A percentile compares a stretch with the other conserved stretches of the same genome.
Evolutionary conservation across 805 yeast genomes (phyloP).

Genomic region (Ogataea minuta): DNA sequence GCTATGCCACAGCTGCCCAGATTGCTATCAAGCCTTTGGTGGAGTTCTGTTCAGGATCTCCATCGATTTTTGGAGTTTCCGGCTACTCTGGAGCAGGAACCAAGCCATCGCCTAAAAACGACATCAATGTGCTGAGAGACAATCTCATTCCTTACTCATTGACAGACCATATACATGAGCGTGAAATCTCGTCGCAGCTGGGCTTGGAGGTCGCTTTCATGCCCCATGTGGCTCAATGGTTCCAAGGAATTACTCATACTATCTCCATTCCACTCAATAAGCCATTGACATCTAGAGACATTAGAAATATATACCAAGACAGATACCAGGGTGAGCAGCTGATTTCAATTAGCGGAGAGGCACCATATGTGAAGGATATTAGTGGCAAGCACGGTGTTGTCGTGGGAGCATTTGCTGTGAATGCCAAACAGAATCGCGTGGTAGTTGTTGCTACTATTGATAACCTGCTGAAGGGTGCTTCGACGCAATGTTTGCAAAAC

Average conservation of each 20-base stretch:
- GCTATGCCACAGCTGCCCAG: slow-evolving; percentile 99
- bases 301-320: slow-evolving; percentile 82
- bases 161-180: slow-evolving; percentile 96
- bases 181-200: slow-evolving; percentile 80
- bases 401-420: slow-evolving; percentile 94
- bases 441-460: slow-evolving; percentile 95
- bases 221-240: slow-evolving; percentile 99
- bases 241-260: slow-evolving; percentile 95
- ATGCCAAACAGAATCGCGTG: slow-evolving; percentile 82
- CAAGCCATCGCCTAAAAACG: slow-evolving; percentile 96
- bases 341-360: slow-evolving; percentile 83
- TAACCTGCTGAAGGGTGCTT: slow-evolving; percentile 95
- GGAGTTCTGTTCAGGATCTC: slow-evolving; percentile 66
- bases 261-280: slow-evolving; percentile 82
- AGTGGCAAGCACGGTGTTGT: slow-evolving; percentile 93
- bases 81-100: slow-evolving; percentile 99
- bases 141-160: slow-evolving; percentile 93
- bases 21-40: slow-evolving; percentile 83
- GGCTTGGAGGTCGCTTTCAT: slow-evolving; percentile 81
- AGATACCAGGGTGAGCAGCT: slow-evolving; percentile 84
- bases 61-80: slow-evolving; percentile 90
- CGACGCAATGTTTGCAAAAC: slow-evolving; percentile 97
- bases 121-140: slow-evolving; percentile 66
- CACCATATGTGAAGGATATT: slow-evolving; percentile 89
- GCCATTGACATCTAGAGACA: slow-evolving; percentile 72